These are phyloP conservation scores for Sporothrix variecibatus DNA, from an alignment of 2,329 filamentous ascomycete genomes.

Conservation along the genomic window DNA sequence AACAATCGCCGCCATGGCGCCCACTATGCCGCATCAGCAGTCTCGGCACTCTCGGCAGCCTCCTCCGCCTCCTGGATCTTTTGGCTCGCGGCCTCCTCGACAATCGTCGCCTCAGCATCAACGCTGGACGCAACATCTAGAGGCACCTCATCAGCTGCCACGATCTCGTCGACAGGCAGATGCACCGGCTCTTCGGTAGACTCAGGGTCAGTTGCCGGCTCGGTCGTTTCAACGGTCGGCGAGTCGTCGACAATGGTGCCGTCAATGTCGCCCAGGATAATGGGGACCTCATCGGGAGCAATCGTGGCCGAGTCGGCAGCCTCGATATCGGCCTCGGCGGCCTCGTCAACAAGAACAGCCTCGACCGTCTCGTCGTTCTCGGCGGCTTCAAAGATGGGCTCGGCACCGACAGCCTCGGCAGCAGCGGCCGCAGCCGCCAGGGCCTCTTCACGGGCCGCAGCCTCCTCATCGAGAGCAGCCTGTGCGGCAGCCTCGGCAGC, in stretches of 20 bases:
- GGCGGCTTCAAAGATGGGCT: background rate
- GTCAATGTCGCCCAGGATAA: constrained; percentile 35
- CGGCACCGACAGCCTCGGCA: background rate
- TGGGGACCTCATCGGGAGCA: constrained; percentile 39
- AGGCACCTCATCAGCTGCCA: constrained; percentile 26
- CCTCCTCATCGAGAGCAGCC: constrained; percentile 28
- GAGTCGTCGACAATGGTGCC: constrained; percentile 16
- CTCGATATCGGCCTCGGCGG: background rate
- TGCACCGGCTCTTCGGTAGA: constrained; percentile 22
- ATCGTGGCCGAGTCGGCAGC: constrained; percentile 16
- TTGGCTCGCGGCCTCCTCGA: background rate
- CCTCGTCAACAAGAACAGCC: background rate
- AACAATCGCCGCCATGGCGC: background rate
- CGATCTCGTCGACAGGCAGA: constrained; percentile 31
- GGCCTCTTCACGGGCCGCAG: background rate
- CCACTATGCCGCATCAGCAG: background rate
- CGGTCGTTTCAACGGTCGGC: constrained; percentile 26
- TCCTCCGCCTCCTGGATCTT: background rate
- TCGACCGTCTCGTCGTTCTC: constrained; percentile 6
- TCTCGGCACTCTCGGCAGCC: background rate
- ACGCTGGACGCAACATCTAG: constrained; percentile 24
- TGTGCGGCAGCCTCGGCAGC: constrained; percentile 15
- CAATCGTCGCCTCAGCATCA: constrained; percentile 3
- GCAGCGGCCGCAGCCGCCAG: background rate
- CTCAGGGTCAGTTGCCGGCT: constrained; percentile 31